Evolutionary conservation across 2,329 filamentous ascomycete species (phyloP).

Genomic region (Pestalotiopsis sp.): DNA sequence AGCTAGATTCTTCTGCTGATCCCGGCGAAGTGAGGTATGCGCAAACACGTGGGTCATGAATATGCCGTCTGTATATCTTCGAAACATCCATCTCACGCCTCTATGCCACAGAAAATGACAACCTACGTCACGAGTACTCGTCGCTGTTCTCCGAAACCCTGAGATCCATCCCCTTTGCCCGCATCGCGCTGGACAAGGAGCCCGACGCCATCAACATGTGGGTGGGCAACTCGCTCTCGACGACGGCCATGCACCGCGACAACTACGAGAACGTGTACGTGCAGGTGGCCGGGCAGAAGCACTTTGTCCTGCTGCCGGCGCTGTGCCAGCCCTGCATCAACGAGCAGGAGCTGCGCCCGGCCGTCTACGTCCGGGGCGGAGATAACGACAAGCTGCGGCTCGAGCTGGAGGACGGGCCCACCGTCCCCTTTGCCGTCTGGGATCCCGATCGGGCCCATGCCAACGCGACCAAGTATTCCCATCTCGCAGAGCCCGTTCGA

Average conservation of each 20-base stretch:
- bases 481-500: constrained; percentile 60
- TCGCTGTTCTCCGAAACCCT: constrained; percentile 65
- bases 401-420: constrained; percentile 31
- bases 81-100: not conserved
- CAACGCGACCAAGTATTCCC: constrained; percentile 59
- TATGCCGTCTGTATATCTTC: not conserved
- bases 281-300: constrained; percentile 71
- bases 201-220: constrained; percentile 83
- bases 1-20: constrained; percentile 38
- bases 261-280: constrained; percentile 87
- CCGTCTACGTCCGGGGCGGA: constrained; percentile 54
- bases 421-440: constrained; percentile 72
- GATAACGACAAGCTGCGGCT: constrained; percentile 27
- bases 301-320: constrained; percentile 75
- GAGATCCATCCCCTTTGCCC: constrained; percentile 68
- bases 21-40: constrained; percentile 65
- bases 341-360: constrained; percentile 59
- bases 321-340: constrained; percentile 69
- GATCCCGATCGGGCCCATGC: constrained; percentile 64
- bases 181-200: constrained; percentile 64
- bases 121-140: constrained; percentile 72
- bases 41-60: constrained; percentile 63
- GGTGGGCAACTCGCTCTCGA: constrained; percentile 73
- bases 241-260: constrained; percentile 77
- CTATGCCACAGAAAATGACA: constrained; percentile 68